Conservation (phyloP, 805 yeast species). For the Pichia occidentalis region DNA sequence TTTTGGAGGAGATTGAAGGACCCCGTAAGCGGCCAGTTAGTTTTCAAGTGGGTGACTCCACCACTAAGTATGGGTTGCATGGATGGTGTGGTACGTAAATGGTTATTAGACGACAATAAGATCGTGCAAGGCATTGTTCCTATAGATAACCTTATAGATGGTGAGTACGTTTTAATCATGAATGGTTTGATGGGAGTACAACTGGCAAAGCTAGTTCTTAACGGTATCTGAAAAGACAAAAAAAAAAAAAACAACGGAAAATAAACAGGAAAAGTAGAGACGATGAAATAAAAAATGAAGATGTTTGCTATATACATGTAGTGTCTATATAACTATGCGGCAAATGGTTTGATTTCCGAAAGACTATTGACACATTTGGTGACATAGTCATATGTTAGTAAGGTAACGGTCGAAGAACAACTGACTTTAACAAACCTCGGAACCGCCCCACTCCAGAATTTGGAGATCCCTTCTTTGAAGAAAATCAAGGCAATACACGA, state of each 20-base stretch:
- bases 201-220: constrained; percentile 42
- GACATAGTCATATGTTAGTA: constrained; percentile 53
- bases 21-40: constrained; percentile 23
- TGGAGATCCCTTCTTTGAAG: constrained; percentile 39
- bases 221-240: too few species aligned
- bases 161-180: constrained; percentile 65
- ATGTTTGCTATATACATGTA: neutral
- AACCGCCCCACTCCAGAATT: constrained; percentile 51
- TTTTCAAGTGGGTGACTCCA: constrained; percentile 74
- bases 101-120: constrained; percentile 36
- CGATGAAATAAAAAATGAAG: neutral
- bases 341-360: constrained; percentile 27
- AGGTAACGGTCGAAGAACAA: constrained; percentile 62
- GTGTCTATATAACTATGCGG: constrained; percentile 12
- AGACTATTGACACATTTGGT: constrained; percentile 37
- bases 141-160: constrained; percentile 44
- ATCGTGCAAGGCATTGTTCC: constrained; percentile 28
- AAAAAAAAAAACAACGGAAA: too few species aligned
- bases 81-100: constrained; percentile 74
- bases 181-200: constrained; percentile 82
- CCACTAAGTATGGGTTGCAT: constrained; percentile 71
- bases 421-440: constrained; percentile 70
- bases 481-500: constrained; percentile 46
- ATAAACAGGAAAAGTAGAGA: too few species aligned
- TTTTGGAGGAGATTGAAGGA: constrained; percentile 34